These are phyloP conservation scores for Collybiopsis luxurians DNA, from an alignment of 768 basidiomycete species.

Conservation along the genomic window DNA sequence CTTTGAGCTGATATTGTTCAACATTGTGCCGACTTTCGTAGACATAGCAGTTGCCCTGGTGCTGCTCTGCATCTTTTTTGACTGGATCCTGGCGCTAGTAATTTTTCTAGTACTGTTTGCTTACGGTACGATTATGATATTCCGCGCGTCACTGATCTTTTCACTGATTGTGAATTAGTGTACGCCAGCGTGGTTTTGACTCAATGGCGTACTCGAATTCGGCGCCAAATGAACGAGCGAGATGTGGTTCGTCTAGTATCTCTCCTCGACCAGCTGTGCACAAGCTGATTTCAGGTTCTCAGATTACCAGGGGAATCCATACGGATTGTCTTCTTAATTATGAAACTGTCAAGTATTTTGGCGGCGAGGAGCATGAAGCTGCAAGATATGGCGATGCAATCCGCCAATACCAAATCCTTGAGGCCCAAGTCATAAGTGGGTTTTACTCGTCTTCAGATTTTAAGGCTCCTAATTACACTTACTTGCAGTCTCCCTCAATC, in stretches of 20 bases:
- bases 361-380: constrained; percentile 79
- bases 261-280: background rate
- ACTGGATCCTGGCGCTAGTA: constrained; percentile 64
- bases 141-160: background rate
- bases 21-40: constrained; percentile 75
- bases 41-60: constrained; percentile 74
- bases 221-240: constrained; percentile 77
- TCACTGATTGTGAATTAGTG: constrained; percentile 29
- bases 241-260: constrained; percentile 54
- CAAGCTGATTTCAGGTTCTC: background rate
- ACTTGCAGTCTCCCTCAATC: constrained; percentile 58
- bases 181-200: constrained; percentile 56
- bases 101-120: constrained; percentile 72
- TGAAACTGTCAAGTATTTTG: constrained; percentile 87
- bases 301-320: constrained; percentile 80
- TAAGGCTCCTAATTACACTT: background rate
- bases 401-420: constrained; percentile 67
- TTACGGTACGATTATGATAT: constrained; percentile 49
- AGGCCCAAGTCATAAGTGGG: constrained; percentile 73
- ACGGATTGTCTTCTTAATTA: constrained; percentile 80
- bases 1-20: constrained; percentile 83
- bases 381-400: constrained; percentile 71
- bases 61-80: constrained; percentile 60
- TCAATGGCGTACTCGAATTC: constrained; percentile 68
- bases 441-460: constrained; percentile 7